Conservation (phyloP, 129 eudicot genomes). For the Flaveria robusta region DNA sequence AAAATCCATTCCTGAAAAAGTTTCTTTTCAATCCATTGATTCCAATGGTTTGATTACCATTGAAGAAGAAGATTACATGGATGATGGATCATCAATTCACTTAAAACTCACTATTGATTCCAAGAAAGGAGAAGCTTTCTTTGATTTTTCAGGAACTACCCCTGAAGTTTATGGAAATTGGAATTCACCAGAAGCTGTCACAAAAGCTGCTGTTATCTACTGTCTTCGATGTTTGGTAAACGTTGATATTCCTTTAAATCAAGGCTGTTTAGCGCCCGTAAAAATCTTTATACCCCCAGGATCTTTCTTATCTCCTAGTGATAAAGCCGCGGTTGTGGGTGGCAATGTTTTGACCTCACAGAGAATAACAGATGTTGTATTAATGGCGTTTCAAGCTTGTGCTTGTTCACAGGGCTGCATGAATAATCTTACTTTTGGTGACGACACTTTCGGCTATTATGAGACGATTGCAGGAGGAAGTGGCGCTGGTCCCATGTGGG, state of each 20-base stretch:
- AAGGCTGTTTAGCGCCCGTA: conserved; percentile 95
- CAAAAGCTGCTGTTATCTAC: conserved; percentile 92
- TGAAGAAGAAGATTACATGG: conserved; percentile 97
- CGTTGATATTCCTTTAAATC: conserved; percentile 91
- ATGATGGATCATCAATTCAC: conserved; percentile 83
- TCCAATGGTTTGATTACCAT: conserved; percentile 47
- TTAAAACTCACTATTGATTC: conserved; percentile 77
- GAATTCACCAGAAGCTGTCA: conserved; percentile 99
- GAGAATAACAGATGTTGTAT: conserved; percentile 82
- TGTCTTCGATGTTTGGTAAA: conserved; percentile 86
- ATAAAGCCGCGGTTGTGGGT: conserved; percentile 95
- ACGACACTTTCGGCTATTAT: conserved; percentile 85
- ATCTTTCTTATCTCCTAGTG: conserved; percentile 89
- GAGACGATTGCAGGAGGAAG: conserved; percentile 99
- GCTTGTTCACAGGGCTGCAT: conserved; percentile 99
- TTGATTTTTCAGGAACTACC: conserved; percentile 87
- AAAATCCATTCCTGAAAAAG: conserved; percentile 67
- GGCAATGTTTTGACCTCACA: conserved; percentile 96
- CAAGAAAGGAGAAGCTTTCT: conserved; percentile 73
- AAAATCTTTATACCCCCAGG: conserved; percentile 74
- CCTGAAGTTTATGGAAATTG: conserved; percentile 97
- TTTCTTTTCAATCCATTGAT: conserved; percentile 42
- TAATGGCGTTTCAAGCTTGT: conserved; percentile 92
- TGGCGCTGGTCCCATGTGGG: conserved; percentile 97
- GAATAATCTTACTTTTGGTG: conserved; percentile 97